A percentile compares a stretch with the other conserved stretches of the same genome.
Evolutionary conservation across 2,329 filamentous ascomycete genomes (phyloP).

Genomic region (Ampelomyces quisqualis): DNA sequence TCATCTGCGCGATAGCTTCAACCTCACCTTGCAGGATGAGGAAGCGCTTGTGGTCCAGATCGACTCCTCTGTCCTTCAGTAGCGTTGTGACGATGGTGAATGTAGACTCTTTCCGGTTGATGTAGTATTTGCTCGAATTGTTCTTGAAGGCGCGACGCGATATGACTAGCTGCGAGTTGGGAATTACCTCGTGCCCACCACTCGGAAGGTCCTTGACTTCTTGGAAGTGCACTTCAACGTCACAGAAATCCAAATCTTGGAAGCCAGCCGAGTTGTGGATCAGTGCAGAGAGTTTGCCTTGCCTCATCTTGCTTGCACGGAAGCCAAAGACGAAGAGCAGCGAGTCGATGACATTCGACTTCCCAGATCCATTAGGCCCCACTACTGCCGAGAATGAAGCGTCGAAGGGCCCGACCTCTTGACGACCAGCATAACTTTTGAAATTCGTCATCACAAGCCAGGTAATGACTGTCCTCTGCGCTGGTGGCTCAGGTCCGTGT

Average conservation of each 20-base stretch:
- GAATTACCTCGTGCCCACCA: constrained; percentile 73
- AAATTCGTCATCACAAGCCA: constrained; percentile 93
- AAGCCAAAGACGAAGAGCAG: constrained; percentile 99
- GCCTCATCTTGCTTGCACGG: constrained; percentile 97
- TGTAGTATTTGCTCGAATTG: constrained; percentile 97
- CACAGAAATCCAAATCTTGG: constrained; percentile 84
- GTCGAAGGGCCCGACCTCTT: constrained; percentile 96
- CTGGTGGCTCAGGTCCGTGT: constrained; percentile 75
- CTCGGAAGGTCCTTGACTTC: constrained; percentile 86
- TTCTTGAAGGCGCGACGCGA: constrained; percentile 95
- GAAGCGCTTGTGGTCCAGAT: constrained; percentile 97
- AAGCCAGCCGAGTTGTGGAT: constrained; percentile 94
- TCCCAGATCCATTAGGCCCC: constrained; percentile 95
- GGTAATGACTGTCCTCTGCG: constrained; percentile 86
- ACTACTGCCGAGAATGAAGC: constrained; percentile 97
- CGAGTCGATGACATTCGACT: constrained; percentile 98
- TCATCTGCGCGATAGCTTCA: constrained; percentile 99
- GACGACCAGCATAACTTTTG: constrained; percentile 95
- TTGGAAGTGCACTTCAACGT: constrained; percentile 95
- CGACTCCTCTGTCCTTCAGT: constrained; percentile 82
- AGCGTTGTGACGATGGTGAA: constrained; percentile 90
- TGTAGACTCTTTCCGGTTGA: constrained; percentile 84
- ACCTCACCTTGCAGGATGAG: constrained; percentile 96
- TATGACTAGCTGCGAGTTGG: constrained; percentile 81
- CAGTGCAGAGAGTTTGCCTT: constrained; percentile 95